Percentiles rank a stretch among this genome's conserved stretches.
These are phyloP conservation scores for Fusarium brevicatenulatum DNA, from an alignment of 2,329 filamentous ascomycete genomes.

Conservation along the genomic window DNA sequence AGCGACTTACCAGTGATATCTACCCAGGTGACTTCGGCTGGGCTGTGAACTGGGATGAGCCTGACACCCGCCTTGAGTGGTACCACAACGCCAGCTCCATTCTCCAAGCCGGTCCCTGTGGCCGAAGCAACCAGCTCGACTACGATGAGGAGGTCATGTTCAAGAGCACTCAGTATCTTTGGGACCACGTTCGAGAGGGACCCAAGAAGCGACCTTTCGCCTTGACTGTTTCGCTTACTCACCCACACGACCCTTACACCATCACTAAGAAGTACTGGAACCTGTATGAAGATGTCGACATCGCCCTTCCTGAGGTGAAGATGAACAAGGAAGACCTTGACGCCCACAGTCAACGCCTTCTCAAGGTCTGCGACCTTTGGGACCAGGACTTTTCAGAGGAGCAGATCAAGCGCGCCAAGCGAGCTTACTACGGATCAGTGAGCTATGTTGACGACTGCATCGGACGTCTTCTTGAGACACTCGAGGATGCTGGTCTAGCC, in stretches of 20 bases:
- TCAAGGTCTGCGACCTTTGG: slow-evolving; percentile 89
- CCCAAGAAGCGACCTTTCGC: slow-evolving; percentile 80
- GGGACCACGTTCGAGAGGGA: slow-evolving; percentile 87
- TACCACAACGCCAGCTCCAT: slow-evolving; percentile 97
- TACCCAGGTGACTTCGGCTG: slow-evolving; percentile 95
- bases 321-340: slow-evolving; percentile 87
- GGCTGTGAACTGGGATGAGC: slow-evolving; percentile 95
- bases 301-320: slow-evolving; percentile 80
- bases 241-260: slow-evolving; percentile 94
- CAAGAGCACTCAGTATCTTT: slow-evolving; percentile 87
- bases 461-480: slow-evolving; percentile 79
- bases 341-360: slow-evolving; percentile 84
- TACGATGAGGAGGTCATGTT: slow-evolving; percentile 98
- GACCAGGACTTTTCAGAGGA: slow-evolving; percentile 85
- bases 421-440: slow-evolving; percentile 92
- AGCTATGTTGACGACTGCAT: slow-evolving; percentile 95
- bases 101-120: slow-evolving; percentile 86
- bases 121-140: slow-evolving; percentile 93
- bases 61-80: slow-evolving; percentile 87
- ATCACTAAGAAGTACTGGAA: slow-evolving; percentile 96
- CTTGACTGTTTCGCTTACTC: slow-evolving; percentile 90
- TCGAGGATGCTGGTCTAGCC: slow-evolving; percentile 82
- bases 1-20: slow-evolving; percentile 91
- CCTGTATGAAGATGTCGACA: slow-evolving; percentile 87
- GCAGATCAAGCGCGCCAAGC: slow-evolving; percentile 84